These are phyloP conservation scores for Salinomyces thailandicus DNA, from an alignment of 2,329 filamentous ascomycete species.

Conservation along the genomic window DNA sequence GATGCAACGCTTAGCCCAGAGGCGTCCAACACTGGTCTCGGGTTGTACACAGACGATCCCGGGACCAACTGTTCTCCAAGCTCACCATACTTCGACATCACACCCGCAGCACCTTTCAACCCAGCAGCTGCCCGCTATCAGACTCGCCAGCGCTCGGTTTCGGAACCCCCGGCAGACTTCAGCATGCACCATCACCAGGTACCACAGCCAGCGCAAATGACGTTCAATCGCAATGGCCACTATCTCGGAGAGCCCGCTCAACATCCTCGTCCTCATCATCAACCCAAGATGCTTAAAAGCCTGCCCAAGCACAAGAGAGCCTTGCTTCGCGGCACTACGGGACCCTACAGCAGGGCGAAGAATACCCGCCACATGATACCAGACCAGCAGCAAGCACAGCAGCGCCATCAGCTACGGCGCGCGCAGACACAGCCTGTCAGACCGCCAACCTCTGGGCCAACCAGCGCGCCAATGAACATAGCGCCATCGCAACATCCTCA, in stretches of 20 bases:
- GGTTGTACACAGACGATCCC: slow-evolving; percentile 1
- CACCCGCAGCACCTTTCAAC: neutral
- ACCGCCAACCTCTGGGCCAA: slow-evolving; percentile 1
- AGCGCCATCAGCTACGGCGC: slow-evolving; percentile 9
- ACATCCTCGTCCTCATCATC: neutral
- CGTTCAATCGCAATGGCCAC: slow-evolving; percentile 12
- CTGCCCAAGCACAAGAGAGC: slow-evolving; percentile 4
- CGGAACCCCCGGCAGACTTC: slow-evolving; percentile 12
- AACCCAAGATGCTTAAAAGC: slow-evolving; percentile 4
- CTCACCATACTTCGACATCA: slow-evolving; percentile 4
- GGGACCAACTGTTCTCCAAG: neutral
- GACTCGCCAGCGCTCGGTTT: slow-evolving; percentile 13
- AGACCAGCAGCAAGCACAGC: slow-evolving; percentile 4
- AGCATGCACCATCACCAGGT: slow-evolving; percentile 5
- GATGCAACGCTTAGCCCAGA: slow-evolving; percentile 1
- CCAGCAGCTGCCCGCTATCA: slow-evolving; percentile 4
- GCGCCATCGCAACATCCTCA: slow-evolving; percentile 2
- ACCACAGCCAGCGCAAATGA: slow-evolving; percentile 5
- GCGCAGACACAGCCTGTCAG: slow-evolving; percentile 8
- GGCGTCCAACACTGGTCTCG: neutral
- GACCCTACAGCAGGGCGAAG: too few relatives aligned
- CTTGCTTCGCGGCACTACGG: neutral
- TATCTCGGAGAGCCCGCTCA: slow-evolving; percentile 7
- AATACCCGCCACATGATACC: neutral
- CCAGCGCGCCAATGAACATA: neutral